phyloP scores from a whole-genome alignment of 2,329 filamentous ascomycete species.

The Polychaeton citri region DNA sequence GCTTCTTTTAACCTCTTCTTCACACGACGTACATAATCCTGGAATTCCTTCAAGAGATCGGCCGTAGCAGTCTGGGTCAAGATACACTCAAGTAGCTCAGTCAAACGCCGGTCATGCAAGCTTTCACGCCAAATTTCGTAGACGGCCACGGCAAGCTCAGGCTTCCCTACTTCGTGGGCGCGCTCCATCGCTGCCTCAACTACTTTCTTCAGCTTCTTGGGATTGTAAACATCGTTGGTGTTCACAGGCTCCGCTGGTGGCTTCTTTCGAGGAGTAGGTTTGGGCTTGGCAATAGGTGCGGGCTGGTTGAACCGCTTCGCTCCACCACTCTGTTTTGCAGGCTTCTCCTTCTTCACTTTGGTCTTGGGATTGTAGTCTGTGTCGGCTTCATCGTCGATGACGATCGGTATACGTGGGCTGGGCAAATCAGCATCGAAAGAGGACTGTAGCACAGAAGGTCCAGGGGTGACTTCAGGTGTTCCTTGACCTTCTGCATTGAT shows the following conservation, averaged over 20 bases:
- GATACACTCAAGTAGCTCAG: constrained; percentile 29
- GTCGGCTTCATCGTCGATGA: constrained; percentile 32
- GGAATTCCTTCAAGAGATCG: constrained; percentile 28
- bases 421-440: constrained; percentile 20
- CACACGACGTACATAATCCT: constrained; percentile 28
- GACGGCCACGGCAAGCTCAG: constrained; percentile 26
- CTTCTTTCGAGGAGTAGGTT: background rate
- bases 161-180: constrained; percentile 24
- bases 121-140: constrained; percentile 30
- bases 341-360: constrained; percentile 15
- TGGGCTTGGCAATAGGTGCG: constrained; percentile 1
- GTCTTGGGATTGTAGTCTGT: constrained; percentile 30
- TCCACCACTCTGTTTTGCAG: constrained; percentile 9
- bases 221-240: constrained; percentile 5
- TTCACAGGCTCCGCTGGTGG: background rate
- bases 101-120: constrained; percentile 22
- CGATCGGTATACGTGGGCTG: constrained; percentile 17
- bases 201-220: constrained; percentile 15
- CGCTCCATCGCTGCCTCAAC: constrained; percentile 31
- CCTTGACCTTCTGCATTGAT: constrained; percentile 28
- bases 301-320: background rate
- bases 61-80: constrained; percentile 26
- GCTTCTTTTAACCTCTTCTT: constrained; percentile 27
- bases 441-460: constrained; percentile 20
- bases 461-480: constrained; percentile 33